Conservation (phyloP, 2,329 filamentous ascomycete species). For the Elsinoe fawcettii region DNA sequence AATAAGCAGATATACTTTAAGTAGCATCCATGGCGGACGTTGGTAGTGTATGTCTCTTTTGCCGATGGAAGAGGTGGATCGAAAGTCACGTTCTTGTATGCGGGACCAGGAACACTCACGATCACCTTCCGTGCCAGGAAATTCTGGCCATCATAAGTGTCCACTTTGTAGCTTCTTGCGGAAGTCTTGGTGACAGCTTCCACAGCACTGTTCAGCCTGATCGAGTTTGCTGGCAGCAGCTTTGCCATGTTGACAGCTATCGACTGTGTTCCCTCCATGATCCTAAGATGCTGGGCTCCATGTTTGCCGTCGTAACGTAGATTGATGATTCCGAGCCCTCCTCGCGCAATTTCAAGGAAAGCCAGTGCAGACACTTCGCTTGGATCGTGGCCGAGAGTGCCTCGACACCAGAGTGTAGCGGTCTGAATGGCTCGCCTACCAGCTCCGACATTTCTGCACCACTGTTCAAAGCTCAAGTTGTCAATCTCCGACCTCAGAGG, state of each 20-base stretch:
- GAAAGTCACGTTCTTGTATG: slow-evolving; percentile 42
- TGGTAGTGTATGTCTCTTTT: slow-evolving; percentile 34
- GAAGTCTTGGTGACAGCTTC: slow-evolving; percentile 20
- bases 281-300: slow-evolving; percentile 47
- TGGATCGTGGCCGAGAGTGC: slow-evolving; percentile 46
- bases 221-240: slow-evolving; percentile 25
- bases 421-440: slow-evolving; percentile 30
- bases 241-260: slow-evolving; percentile 34
- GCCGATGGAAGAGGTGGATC: slow-evolving; percentile 37
- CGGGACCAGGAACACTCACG: slow-evolving; percentile 41
- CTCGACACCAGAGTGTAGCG: slow-evolving; percentile 41
- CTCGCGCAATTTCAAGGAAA: slow-evolving; percentile 50
- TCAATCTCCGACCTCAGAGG: slow-evolving; percentile 29
- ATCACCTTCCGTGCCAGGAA: slow-evolving; percentile 41
- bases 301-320: slow-evolving; percentile 47
- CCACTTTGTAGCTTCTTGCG: neutral
- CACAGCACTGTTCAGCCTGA: slow-evolving; percentile 31
- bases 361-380: slow-evolving; percentile 44
- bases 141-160: slow-evolving; percentile 20
- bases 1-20: slow-evolving; percentile 46
- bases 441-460: slow-evolving; percentile 29
- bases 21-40: slow-evolving; percentile 41
- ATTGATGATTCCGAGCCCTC: slow-evolving; percentile 44
- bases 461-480: slow-evolving; percentile 34
- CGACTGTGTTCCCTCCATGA: slow-evolving; percentile 41